A percentile compares a stretch with the other conserved stretches of the same genome.
Evolutionary conservation across 2,329 filamentous ascomycete species (phyloP).

Genomic region (Pseudogymnoascus sp.): DNA sequence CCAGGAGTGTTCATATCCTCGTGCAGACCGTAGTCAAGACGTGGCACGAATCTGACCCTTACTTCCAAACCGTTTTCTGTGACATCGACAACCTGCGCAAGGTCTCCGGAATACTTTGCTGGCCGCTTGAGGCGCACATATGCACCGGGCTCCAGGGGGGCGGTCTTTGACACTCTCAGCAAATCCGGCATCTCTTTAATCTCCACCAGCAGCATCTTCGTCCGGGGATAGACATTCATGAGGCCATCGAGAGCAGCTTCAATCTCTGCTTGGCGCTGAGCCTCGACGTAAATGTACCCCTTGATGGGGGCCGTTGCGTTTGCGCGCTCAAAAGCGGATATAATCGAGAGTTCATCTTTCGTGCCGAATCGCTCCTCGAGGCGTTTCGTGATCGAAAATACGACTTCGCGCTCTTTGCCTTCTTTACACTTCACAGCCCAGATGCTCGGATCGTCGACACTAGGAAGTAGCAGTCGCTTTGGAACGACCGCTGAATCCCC

Average conservation of each 20-base stretch:
- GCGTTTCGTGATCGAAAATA: conserved; percentile 81
- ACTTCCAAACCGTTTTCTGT: conserved; percentile 89
- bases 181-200: conserved; percentile 98
- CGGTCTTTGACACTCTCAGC: conserved; percentile 80
- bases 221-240: conserved; percentile 81
- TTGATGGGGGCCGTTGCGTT: conserved; percentile 72
- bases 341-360: conserved; percentile 75
- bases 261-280: conserved; percentile 78
- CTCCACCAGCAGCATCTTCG: conserved; percentile 78
- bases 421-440: conserved; percentile 91
- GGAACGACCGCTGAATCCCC: conserved; percentile 71
- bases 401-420: conserved; percentile 87
- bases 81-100: conserved; percentile 86
- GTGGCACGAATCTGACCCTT: conserved; percentile 76
- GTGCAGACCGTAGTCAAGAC: conserved; percentile 82
- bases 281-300: conserved; percentile 93
- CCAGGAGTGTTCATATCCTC: conserved; percentile 55
- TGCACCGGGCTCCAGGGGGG: conserved; percentile 73
- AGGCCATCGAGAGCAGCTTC: conserved; percentile 74
- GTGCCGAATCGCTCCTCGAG: conserved; percentile 72
- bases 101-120: conserved; percentile 75
- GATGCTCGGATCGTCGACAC: conserved; percentile 90
- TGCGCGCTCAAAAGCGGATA: conserved; percentile 84
- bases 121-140: conserved; percentile 83
- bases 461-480: conserved; percentile 78